These are phyloP conservation scores for Angomonas ambiguus DNA, from an alignment of 208 protist genomes.

Conservation along the genomic window DNA sequence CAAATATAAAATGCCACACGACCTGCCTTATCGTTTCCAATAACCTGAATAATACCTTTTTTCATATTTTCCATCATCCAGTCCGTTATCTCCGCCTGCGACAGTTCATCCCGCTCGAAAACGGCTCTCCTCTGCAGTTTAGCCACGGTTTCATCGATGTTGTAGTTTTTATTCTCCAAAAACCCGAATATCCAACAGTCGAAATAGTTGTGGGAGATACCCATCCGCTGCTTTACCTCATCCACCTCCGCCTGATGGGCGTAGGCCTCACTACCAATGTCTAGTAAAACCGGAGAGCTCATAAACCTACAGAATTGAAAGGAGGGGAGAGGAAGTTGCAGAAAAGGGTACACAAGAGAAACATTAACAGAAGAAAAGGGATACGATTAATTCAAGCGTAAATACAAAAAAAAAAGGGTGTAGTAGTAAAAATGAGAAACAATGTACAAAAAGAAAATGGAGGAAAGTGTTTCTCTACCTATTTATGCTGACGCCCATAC, in stretches of 20 bases:
- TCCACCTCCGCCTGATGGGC: constrained; percentile 60
- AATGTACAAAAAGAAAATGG: not conserved
- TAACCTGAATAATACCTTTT: constrained; percentile 69
- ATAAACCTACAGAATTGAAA: constrained; percentile 8
- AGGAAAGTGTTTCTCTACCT: not conserved
- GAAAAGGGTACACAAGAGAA: not conserved
- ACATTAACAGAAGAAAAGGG: not conserved
- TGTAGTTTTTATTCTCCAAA: constrained; percentile 84
- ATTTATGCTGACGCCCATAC: constrained; percentile 12
- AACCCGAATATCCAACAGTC: constrained; percentile 85
- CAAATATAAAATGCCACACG: constrained; percentile 57
- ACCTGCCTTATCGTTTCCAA: constrained; percentile 66
- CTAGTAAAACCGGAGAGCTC: constrained; percentile 31
- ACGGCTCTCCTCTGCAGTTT: constrained; percentile 63
- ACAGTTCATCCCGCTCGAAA: constrained; percentile 62
- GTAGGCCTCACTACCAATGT: constrained; percentile 45
- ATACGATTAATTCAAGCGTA: not conserved
- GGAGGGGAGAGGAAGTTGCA: not conserved
- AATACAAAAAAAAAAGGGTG: not conserved
- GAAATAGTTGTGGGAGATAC: constrained; percentile 64
- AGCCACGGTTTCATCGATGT: constrained; percentile 57
- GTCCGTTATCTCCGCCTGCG: constrained; percentile 52
- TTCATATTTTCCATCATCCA: constrained; percentile 64
- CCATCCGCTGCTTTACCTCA: constrained; percentile 52
- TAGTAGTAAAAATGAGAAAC: not conserved